A percentile compares a stretch with the other conserved stretches of the same genome.
Evolutionary conservation across 2,329 filamentous ascomycete genomes (phyloP).

Genomic region (Shiraia sp.): DNA sequence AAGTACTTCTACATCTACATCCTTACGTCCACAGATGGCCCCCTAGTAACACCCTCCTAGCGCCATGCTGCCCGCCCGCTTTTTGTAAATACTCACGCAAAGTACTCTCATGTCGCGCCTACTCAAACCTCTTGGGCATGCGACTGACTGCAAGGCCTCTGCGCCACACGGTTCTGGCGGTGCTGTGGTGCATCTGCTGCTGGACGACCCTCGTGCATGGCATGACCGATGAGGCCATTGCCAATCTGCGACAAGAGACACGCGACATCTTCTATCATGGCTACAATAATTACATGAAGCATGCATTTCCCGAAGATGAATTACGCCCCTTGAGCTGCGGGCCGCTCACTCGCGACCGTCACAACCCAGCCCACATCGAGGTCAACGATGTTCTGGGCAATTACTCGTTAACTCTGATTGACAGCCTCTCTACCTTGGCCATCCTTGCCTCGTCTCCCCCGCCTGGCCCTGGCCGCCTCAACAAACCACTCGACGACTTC

Average conservation of each 20-base stretch:
- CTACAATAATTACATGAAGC: constrained; percentile 89
- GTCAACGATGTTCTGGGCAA: constrained; percentile 96
- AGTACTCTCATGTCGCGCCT: constrained; percentile 39
- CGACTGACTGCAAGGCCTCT: constrained; percentile 39
- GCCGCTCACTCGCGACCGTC: constrained; percentile 80
- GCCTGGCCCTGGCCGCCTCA: constrained; percentile 57
- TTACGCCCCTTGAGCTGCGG: constrained; percentile 83
- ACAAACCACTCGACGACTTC: constrained; percentile 62
- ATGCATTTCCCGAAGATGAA: constrained; percentile 96
- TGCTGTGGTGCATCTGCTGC: constrained; percentile 32
- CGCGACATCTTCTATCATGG: constrained; percentile 92
- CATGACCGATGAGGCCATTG: constrained; percentile 52
- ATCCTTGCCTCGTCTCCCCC: constrained; percentile 80
- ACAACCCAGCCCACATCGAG: constrained; percentile 78
- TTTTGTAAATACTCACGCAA: constrained; percentile 1
- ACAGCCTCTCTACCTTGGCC: constrained; percentile 90
- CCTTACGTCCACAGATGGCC: too few species aligned
- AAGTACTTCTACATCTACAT: too few species aligned
- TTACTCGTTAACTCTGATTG: constrained; percentile 93
- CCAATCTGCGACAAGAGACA: constrained; percentile 51
- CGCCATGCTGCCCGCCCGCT: constrained; percentile 1
- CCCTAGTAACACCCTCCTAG: constrained; percentile 7
- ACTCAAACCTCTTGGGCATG: constrained; percentile 39
- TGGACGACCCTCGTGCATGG: constrained; percentile 42
- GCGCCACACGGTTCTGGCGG: constrained; percentile 36